Evolutionary conservation across 1,139 yeast genomes (phyloP), one percentile per base, ranked within the genome.

Genomic region (Geotrichum histeridarum): DNA sequence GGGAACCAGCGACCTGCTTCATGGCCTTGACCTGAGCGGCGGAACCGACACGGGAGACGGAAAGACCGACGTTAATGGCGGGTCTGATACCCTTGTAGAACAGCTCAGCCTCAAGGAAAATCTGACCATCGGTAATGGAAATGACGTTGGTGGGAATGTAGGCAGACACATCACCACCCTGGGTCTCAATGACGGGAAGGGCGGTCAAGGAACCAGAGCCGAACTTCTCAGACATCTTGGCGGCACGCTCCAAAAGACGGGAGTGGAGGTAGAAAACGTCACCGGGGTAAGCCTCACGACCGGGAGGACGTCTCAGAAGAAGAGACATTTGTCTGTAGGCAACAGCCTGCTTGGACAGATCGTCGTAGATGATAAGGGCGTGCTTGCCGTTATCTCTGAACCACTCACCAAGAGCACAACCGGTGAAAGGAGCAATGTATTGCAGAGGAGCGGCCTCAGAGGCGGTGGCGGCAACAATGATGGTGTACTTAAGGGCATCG

Each of bases 41-140:
- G 67, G 99, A 93, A 81, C 99, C 99, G 82, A 93, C 99, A 84
- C 99, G 96, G 71, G 99, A 93, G 72, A 93, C 99, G 71, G 99
- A 93, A 74, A 93, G 86, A 91, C 99, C 99, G 77, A 93, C 98
- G 78, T 93, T 93, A 73, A 93, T 93, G 72, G 99, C 98, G 74
- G 99, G 99, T 84, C 99, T 90, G 77, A 93, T 91, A 90, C 99
- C 99, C 85, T 91, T 93, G 93, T 93, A 90, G 94, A 93, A 93
- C 77, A 93, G 84, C 81, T 93, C 99, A 76, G 98, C 95, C 82
- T 90, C 97, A 83, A 90, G 84, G 94, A 90, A 89, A 75, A 89
- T 90, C 81, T 89, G 96, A 76, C 96, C 96, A 75, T 89, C 96
- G 61, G 96, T 90, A 76, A 89, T 89, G 78, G 96, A 89, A 81